Base-by-base conservation (phyloP, 768 basidiomycete genomes). In the Boletus rubroflammeus region DNA sequence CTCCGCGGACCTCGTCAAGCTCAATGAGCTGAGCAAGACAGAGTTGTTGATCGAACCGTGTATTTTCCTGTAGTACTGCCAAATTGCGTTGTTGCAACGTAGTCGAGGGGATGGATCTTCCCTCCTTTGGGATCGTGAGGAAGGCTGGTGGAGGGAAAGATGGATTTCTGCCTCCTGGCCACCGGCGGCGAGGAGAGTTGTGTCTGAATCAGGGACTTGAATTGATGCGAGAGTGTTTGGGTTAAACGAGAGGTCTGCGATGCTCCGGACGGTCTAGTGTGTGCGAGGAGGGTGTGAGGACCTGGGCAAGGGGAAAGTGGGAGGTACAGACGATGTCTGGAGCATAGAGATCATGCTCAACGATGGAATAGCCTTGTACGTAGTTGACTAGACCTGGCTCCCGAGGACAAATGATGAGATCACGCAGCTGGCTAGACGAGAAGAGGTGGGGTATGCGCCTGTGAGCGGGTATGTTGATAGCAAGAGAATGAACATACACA, bases 41-140 rank as follows among this genome's bases (percentile, higher is more conserved):
- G 88, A 88, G 67, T 93, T 93, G 70, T 93, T 92, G 67, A 93
- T 93, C 8, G 86, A 87, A 6, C 84, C 85, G 1, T 71, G 63
- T 17, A 88, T 72, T n/a, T 67, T 70, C 54, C 72, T 74, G 39
- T 81, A 80, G 61, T 76, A 79, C 47, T 82, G 77, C 86, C 87
- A 89, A 3, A 76, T 51, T 13, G 55, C 41, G 54, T 21, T 50
- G 17, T 56, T 57, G 44, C 53, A 53, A 8, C 48, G 58, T 15
- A 23, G 50, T 5, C 47, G 56, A 29, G 58, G 52, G 35, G 59
- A 50, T 19, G 51, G 48, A 32, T 61, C 58, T 14, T 58, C 56
- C 42, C 59, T 48, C 42, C 51, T 53, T 38, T 61, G 61, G 28
- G 60, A 60, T 55, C 62, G 67, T 19, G 68, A 61, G 43, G 62